Evolutionary conservation across 164 flowering plant genomes (phyloP).

Genomic region (Vitis amurensis): DNA sequence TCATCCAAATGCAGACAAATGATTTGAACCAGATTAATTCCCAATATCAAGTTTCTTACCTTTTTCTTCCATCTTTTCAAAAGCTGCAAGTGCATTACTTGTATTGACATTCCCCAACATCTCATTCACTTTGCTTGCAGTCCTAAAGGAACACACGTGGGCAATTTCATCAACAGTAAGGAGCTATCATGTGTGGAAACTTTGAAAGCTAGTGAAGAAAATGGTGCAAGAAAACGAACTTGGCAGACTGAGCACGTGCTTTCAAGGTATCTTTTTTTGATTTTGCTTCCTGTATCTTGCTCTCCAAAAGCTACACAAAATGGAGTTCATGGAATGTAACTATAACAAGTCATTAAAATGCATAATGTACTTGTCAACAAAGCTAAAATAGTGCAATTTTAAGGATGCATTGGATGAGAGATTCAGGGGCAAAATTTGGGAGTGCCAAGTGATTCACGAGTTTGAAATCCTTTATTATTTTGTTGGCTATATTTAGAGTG

Average conservation of each 20-base stretch:
- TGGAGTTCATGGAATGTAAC: conserved; percentile 3
- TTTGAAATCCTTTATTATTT: no score
- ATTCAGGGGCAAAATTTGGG: no score
- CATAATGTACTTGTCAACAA: not conserved
- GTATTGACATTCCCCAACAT: conserved; percentile 95
- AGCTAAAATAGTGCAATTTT: not conserved
- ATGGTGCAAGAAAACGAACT: conserved; percentile 45
- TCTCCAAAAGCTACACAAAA: conserved; percentile 75
- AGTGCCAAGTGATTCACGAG: no score
- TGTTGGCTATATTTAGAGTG: no score
- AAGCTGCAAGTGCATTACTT: conserved; percentile 92
- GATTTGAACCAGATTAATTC: not conserved
- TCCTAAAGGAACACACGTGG: conserved; percentile 42
- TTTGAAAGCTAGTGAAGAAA: no score
- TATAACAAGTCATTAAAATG: conserved; percentile 6
- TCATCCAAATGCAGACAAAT: not conserved
- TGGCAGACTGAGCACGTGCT: conserved; percentile 98
- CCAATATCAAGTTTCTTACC: conserved; percentile 37
- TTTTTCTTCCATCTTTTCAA: conserved; percentile 99
- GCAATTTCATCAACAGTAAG: not conserved
- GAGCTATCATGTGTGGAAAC: not conserved
- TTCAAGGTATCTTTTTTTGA: conserved; percentile 93
- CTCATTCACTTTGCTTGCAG: conserved; percentile 91
- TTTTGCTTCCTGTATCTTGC: conserved; percentile 95
- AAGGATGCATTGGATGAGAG: no score